Base-by-base conservation (phyloP, 1,139 yeast species). In the Hemisphaericaspora subhashii region DNA sequence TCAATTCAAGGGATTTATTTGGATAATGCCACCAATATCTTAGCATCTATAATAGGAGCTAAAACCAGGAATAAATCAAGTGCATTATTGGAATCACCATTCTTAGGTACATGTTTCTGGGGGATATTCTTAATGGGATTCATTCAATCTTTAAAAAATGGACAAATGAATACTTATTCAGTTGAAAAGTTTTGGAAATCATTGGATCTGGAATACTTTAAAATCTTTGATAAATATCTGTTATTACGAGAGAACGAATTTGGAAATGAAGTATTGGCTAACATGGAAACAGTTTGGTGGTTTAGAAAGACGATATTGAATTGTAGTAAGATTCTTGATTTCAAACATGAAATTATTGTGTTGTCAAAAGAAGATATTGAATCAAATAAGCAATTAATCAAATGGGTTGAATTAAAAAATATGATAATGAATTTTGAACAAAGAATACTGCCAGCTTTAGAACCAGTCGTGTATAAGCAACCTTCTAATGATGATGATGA, bases 61-160 rank as follows among this genome's bases (percentile, higher is more conserved):
- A 43, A 48, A n/a, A 45, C 45, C n/a, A 46, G 42, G 12, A 39
- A 47, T 9, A 45, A 44, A 20, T 48, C 53, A 10, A 52, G 60
- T 36, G 45, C 57, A 8, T 51, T 66, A 35, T 54, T 52, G 30
- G 46, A 44, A 25, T 62, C 67, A 1, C 65, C 62, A 4, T 64
- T 67, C 38, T 57, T 61, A 38, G 59, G 57, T 33, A 51, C 62
- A 33, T 64, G 72, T 39, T 64, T 64, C 44, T 66, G 73, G 72
- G 62, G 64, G 3, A 57, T 64, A 46, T 58, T 60, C 39, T 49
- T 60, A 2, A 60, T 69, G 41, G 74, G 68, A 45, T 54, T 64
- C 43, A 58, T 66, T 5, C 48, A 63, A 31, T 65, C 72, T 3
- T 48, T 66, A 26, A 67, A 66, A 40, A 59, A 57, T 41, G 57